Percentiles rank a stretch among this genome's conserved stretches.
Evolutionary conservation across 495 filamentous ascomycete genomes (phyloP).

Genomic region (Talaromyces wortmannii): DNA sequence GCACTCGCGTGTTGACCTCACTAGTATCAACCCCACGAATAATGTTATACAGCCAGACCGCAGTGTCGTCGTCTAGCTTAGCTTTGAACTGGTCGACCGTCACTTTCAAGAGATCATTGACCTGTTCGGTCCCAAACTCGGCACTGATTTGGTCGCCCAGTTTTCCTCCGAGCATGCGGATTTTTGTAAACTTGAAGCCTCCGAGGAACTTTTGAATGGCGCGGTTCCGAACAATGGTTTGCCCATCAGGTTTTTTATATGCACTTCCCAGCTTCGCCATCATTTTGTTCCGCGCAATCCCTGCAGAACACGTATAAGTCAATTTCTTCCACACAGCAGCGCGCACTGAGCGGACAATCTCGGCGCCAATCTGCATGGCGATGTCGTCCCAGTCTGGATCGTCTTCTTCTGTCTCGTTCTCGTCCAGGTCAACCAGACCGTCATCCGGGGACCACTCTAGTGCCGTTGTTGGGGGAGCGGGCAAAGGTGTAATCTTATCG

Average conservation of each 20-base stretch:
- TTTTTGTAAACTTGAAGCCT: slow-evolving; percentile 91
- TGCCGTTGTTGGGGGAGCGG: slow-evolving; percentile 65
- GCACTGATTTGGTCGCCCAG: slow-evolving; percentile 77
- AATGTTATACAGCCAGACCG: slow-evolving; percentile 78
- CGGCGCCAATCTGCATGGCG: slow-evolving; percentile 74
- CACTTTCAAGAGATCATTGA: slow-evolving; percentile 68
- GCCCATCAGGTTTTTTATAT: slow-evolving; percentile 87
- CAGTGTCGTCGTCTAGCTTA: slow-evolving; percentile 79
- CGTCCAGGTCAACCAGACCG: slow-evolving; percentile 68
- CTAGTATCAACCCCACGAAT: slow-evolving; percentile 81
- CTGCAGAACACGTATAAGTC: slow-evolving; percentile 85
- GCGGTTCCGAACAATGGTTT: slow-evolving; percentile 82
- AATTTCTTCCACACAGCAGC: slow-evolving; percentile 56
- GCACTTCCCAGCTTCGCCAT: slow-evolving; percentile 87
- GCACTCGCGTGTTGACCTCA: slow-evolving; percentile 85
- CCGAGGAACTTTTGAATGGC: slow-evolving; percentile 75
- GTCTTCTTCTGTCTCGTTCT: slow-evolving; percentile 64
- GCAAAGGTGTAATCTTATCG: slow-evolving; percentile 64
- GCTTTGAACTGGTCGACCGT: slow-evolving; percentile 71
- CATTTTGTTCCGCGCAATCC: slow-evolving; percentile 88
- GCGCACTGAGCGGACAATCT: slow-evolving; percentile 77
- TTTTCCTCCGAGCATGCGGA: slow-evolving; percentile 94
- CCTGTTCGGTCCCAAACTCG: slow-evolving; percentile 70
- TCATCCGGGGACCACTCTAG: slow-evolving; percentile 74
- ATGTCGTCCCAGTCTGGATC: slow-evolving; percentile 97